Evolutionary conservation across 345 rosid species (phyloP), one percentile per base, ranked within the genome.

Genomic region (Raphanus raphanistrum): DNA sequence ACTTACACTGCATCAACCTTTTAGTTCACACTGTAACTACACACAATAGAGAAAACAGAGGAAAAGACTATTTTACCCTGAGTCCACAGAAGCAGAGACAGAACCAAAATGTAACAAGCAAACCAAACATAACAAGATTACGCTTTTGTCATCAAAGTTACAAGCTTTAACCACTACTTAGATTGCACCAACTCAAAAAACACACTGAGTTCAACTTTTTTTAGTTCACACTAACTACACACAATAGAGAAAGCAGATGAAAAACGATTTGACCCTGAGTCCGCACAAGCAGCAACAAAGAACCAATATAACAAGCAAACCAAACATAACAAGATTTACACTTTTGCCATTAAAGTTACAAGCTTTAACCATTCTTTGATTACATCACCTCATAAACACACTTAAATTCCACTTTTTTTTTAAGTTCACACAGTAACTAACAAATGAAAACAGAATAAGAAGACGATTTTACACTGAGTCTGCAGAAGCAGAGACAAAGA

Each of bases 261-360:
- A 38, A 38, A 12, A 38, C 45, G 45, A 38, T 9, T 38, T 9
- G 2, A 38, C 11, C 45, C 45, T 38, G n/a, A 38, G 45, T 38
- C 12, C 43, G 43, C 45, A 36, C 11, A 36, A 8, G 41, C 41
- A 8, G 41, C 0, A 3, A 38, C 45, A 38, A 9, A 38, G 45
- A 38, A 75, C 92, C 5, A n/a, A 57, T 3, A 4, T n/a, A 31
- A 29, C 36, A 29, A 28, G 35, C 35, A 61, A 27, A 31, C 66
- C 41, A 38, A 68, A 3, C 60, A 35, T 8, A 68, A 60, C 21
- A 21, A 21, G 21, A 21, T 21, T 21, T 21, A 21, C 21, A 21
- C 21, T 21, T 21, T 21, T 21, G 21, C 21, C 0, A 21, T 21
- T 21, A 21, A 21, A 21, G 21, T 21, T 21, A 21, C 21, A 21